These are phyloP conservation scores for Strigomonas culicis DNA, from an alignment of 208 protist genomes.

Conservation along the genomic window DNA sequence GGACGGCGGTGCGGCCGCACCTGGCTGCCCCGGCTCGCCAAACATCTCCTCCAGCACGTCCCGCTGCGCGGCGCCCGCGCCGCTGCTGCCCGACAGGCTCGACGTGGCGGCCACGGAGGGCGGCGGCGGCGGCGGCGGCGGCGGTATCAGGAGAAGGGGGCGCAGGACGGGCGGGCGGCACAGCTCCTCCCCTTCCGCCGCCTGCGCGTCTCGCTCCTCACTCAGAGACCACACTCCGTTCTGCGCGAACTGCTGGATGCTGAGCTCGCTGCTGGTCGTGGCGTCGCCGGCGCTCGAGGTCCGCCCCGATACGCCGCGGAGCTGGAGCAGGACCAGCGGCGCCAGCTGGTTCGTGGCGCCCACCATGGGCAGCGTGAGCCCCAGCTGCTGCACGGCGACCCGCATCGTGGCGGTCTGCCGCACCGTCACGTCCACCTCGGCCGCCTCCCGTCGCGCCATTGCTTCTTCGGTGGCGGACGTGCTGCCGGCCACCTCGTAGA, in stretches of 20 bases:
- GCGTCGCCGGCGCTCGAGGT: neutral
- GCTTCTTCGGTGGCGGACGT: neutral
- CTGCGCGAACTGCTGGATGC: neutral
- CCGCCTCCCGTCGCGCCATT: no score
- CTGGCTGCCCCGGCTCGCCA: neutral
- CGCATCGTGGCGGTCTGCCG: neutral
- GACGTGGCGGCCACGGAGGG: neutral
- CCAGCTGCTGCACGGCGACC: neutral
- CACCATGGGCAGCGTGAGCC: neutral
- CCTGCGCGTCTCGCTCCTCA: neutral
- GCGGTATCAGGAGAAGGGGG: constrained; percentile 6
- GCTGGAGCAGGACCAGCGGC: neutral
- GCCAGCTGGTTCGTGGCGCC: neutral
- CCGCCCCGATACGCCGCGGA: neutral
- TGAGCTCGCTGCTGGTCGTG: neutral
- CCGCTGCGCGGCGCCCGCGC: neutral
- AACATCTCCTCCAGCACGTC: constrained; percentile 20
- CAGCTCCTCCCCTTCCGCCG: neutral
- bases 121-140: neutral
- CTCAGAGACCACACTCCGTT: neutral
- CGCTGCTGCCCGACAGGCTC: neutral
- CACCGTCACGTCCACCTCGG: neutral
- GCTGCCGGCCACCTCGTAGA: constrained; percentile 1
- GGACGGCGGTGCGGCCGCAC: no score
- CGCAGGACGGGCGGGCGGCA: neutral